phyloP scores from a whole-genome alignment of 2,329 filamentous ascomycete genomes.

The Raffaelea ambrosiae region DNA sequence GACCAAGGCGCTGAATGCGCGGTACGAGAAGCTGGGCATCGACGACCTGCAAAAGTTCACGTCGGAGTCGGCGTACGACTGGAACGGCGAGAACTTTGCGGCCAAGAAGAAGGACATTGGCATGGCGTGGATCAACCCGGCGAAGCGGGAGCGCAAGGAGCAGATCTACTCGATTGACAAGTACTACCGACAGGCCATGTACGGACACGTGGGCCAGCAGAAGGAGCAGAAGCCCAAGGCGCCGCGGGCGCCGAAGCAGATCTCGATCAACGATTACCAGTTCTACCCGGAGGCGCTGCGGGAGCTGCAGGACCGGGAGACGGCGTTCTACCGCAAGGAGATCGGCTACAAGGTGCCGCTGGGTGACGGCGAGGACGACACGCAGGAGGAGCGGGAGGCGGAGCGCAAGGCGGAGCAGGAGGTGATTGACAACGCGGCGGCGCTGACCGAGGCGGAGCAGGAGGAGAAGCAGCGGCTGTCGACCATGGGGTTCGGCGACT shows the following conservation, averaged over 20 bases:
- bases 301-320: constrained; percentile 93
- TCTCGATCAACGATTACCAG: constrained; percentile 89
- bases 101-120: constrained; percentile 82
- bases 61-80: constrained; percentile 95
- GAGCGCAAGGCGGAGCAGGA: constrained; percentile 82
- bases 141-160: constrained; percentile 96
- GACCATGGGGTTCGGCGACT: constrained; percentile 79
- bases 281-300: constrained; percentile 82
- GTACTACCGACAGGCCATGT: constrained; percentile 89
- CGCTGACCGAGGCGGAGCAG: constrained; percentile 81
- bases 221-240: constrained; percentile 89
- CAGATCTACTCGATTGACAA: constrained; percentile 98
- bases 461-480: constrained; percentile 78
- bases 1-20: constrained; percentile 82
- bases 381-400: constrained; percentile 73
- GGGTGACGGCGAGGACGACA: constrained; percentile 77
- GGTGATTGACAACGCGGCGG: constrained; percentile 85
- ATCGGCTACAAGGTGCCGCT: constrained; percentile 91
- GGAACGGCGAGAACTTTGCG: constrained; percentile 96
- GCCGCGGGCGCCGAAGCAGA: constrained; percentile 89
- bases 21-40: constrained; percentile 93
- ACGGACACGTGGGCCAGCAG: constrained; percentile 62
- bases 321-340: constrained; percentile 90
- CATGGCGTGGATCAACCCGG: constrained; percentile 93
- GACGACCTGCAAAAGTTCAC: constrained; percentile 97